Evolutionary conservation across 2,329 filamentous ascomycete genomes (phyloP).

Genomic region (Hawksworthiomyces lignivorus): DNA sequence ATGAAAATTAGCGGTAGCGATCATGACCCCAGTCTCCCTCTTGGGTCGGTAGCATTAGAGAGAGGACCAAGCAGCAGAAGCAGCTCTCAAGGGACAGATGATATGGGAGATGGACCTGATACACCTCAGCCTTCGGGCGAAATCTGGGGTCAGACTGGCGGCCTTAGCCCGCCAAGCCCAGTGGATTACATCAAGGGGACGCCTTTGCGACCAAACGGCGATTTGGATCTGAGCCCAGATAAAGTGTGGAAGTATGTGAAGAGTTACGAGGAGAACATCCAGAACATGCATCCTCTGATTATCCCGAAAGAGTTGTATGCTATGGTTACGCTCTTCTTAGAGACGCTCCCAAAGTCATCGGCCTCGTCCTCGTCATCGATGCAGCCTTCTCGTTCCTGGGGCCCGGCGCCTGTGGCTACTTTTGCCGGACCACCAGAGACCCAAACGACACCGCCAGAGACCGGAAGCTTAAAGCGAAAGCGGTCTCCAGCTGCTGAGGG

Average conservation of each 20-base stretch:
- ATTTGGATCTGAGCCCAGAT: conserved; percentile 44
- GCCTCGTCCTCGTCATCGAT: neutral
- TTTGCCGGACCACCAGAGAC: conserved; percentile 18
- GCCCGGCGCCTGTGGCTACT: conserved; percentile 18
- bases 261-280: conserved; percentile 53
- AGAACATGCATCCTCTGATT: conserved; percentile 59
- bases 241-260: conserved; percentile 47
- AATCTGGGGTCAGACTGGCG: conserved; percentile 53
- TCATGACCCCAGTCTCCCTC: conserved; percentile 18
- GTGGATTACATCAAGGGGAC: conserved; percentile 27
- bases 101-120: no score
- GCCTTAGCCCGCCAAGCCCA: conserved; percentile 33
- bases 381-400: conserved; percentile 2
- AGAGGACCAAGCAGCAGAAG: conserved; percentile 20
- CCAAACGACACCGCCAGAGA: neutral
- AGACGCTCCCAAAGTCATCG: conserved; percentile 16
- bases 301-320: conserved; percentile 43
- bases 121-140: conserved; percentile 35
- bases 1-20: conserved; percentile 25
- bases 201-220: conserved; percentile 33
- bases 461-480: conserved; percentile 43
- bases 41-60: conserved; percentile 1
- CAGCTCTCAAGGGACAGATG: conserved; percentile 29
- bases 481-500: conserved; percentile 36
- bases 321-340: conserved; percentile 46